Evolutionary conservation across 2,329 filamentous ascomycete species (phyloP).

Genomic region (Zasmidium angulare): DNA sequence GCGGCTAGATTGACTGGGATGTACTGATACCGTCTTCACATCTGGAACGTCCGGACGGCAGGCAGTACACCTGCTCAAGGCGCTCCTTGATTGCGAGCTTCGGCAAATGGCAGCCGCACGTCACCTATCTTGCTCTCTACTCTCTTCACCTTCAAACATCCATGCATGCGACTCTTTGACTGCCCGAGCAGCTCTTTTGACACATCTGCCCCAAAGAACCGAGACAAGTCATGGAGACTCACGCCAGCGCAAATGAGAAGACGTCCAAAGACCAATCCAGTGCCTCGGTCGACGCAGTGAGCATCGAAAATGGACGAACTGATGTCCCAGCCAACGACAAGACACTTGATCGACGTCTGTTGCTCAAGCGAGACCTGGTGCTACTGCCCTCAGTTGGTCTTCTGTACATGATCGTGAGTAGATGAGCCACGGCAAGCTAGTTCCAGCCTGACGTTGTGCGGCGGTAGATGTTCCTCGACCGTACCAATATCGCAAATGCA

Average conservation of each 20-base stretch:
- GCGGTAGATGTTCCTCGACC: constrained; percentile 12
- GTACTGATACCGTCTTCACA: background rate
- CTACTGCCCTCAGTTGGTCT: constrained; percentile 8
- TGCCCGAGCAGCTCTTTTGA: too few relatives aligned
- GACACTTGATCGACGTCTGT: constrained; percentile 2
- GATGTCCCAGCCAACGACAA: background rate
- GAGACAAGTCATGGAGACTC: background rate
- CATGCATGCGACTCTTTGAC: too few relatives aligned
- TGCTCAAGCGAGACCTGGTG: constrained; percentile 9
- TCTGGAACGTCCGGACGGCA: background rate
- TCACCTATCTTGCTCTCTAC: background rate
- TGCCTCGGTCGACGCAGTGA: constrained; percentile 2
- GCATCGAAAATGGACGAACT: constrained; percentile 3
- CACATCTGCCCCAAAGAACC: too few relatives aligned
- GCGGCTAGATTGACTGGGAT: background rate
- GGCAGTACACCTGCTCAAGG: too few relatives aligned
- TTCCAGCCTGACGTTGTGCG: background rate
- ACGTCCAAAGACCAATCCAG: background rate
- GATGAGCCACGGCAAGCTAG: background rate
- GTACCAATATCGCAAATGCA: constrained; percentile 13
- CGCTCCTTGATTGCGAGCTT: background rate
- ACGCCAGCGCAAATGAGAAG: background rate
- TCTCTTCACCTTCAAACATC: background rate
- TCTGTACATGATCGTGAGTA: constrained; percentile 15
- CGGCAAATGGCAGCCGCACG: background rate